phyloP scores from a whole-genome alignment of 495 filamentous ascomycete genomes.

The Aspergillus heteromorphus region DNA sequence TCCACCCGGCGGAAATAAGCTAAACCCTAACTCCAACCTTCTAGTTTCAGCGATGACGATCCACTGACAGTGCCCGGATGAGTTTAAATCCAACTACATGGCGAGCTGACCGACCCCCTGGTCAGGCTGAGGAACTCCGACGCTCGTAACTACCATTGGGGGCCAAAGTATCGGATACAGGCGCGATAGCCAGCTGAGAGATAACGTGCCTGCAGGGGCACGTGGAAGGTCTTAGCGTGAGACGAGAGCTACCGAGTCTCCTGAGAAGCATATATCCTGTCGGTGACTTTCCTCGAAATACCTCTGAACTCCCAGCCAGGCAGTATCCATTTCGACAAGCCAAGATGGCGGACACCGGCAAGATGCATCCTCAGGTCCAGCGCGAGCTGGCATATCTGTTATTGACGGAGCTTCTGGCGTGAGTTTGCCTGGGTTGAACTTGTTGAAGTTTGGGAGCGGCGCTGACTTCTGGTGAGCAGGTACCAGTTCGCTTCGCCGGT shows the following conservation, averaged over 20 bases:
- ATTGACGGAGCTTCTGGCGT: conserved; percentile 93
- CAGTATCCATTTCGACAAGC: not conserved
- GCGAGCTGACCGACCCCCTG: not conserved
- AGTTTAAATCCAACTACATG: not conserved
- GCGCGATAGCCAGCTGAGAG: not conserved
- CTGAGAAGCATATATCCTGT: not conserved
- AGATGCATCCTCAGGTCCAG: conserved; percentile 33
- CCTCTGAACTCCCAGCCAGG: not conserved
- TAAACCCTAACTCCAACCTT: not conserved
- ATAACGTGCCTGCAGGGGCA: not conserved
- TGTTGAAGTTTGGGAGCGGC: too few species aligned
- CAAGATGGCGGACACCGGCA: not conserved
- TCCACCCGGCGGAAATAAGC: not conserved
- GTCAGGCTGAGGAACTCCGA: not conserved
- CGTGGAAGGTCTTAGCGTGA: not conserved
- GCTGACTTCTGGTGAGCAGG: not conserved
- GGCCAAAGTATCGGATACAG: not conserved
- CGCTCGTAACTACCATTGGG: not conserved
- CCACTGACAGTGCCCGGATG: not conserved
- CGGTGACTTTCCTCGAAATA: not conserved
- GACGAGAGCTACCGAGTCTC: not conserved
- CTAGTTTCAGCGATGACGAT: not conserved
- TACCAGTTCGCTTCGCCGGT: conserved; percentile 95
- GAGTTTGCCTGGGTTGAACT: not conserved
- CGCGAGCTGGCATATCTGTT: conserved; percentile 95